phyloP scores from a whole-genome alignment of 306 rosid species.

The Sphenostylis stenocarpa region DNA sequence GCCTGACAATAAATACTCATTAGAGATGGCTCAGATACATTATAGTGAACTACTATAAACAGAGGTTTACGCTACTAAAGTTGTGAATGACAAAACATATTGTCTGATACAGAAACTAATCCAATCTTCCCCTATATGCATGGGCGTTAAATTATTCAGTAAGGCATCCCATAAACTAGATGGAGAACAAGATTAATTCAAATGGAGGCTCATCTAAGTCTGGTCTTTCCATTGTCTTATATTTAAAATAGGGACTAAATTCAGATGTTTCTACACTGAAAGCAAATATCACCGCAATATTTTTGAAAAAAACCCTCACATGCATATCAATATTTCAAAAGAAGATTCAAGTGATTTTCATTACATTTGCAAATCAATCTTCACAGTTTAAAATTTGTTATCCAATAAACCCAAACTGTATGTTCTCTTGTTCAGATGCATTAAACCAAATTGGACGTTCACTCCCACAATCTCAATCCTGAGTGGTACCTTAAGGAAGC shows the following conservation, averaged over 20 bases:
- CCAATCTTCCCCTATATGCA: background rate
- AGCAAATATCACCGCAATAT: background rate
- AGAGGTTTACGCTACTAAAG: background rate
- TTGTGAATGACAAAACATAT: background rate
- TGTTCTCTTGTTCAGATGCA: conserved; percentile 1
- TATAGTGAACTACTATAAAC: background rate
- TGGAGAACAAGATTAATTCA: background rate
- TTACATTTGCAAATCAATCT: background rate
- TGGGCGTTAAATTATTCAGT: background rate
- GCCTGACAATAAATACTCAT: conserved; percentile 37
- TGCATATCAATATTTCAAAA: background rate
- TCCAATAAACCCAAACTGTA: background rate
- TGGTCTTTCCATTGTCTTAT: background rate
- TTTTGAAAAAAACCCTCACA: background rate
- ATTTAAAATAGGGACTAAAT: background rate
- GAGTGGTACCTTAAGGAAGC: background rate
- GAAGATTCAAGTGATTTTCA: background rate
- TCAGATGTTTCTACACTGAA: background rate
- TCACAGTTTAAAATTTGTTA: background rate
- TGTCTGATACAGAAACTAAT: background rate
- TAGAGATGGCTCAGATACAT: conserved; percentile 15
- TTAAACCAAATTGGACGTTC: background rate
- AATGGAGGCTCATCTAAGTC: background rate
- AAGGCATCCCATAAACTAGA: background rate
- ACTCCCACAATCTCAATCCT: background rate